Percentiles rank a stretch among this genome's conserved stretches.
Conservation (phyloP, 768 basidiomycete genomes). For the Gymnopilus dilepis region DNA sequence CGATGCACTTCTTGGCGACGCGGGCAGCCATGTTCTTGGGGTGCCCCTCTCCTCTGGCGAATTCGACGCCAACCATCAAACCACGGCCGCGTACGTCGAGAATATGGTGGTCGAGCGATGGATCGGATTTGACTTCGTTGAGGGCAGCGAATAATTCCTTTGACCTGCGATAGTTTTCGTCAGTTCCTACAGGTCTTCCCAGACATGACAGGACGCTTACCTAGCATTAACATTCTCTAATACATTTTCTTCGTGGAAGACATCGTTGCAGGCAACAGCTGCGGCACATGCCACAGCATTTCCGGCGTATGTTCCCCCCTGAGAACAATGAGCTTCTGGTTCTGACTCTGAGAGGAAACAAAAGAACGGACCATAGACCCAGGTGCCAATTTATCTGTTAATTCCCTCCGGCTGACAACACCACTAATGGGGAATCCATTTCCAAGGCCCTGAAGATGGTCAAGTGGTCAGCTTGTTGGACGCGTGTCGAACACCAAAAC, state of each 20-base stretch:
- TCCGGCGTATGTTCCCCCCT: slow-evolving; percentile 90
- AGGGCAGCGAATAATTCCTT: slow-evolving; percentile 72
- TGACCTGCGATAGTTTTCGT: slow-evolving; percentile 50
- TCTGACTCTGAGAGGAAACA: background rate
- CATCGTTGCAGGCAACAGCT: slow-evolving; percentile 80
- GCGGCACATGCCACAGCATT: slow-evolving; percentile 94
- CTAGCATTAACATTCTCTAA: slow-evolving; percentile 79
- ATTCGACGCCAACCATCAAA: slow-evolving; percentile 88
- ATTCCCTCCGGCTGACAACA: slow-evolving; percentile 77
- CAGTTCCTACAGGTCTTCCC: too few species aligned
- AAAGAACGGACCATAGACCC: slow-evolving; percentile 71
- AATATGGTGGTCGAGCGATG: slow-evolving; percentile 59
- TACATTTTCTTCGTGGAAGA: slow-evolving; percentile 79
- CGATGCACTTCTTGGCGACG: slow-evolving; percentile 80
- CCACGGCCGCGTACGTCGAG: slow-evolving; percentile 89
- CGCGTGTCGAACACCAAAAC: background rate
- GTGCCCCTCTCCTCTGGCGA: slow-evolving; percentile 42
- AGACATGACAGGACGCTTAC: slow-evolving; percentile 36
- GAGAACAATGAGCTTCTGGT: slow-evolving; percentile 1
- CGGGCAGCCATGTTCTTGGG: slow-evolving; percentile 63
- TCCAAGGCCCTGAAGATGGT: slow-evolving; percentile 64
- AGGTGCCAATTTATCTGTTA: slow-evolving; percentile 78
- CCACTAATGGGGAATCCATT: slow-evolving; percentile 95
- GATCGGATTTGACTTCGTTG: slow-evolving; percentile 57
- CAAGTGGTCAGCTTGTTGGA: background rate